Evolutionary conservation across 2,329 filamentous ascomycete species (phyloP), one percentile per base, ranked within the genome.

Genomic region (Colletotrichum musae): DNA sequence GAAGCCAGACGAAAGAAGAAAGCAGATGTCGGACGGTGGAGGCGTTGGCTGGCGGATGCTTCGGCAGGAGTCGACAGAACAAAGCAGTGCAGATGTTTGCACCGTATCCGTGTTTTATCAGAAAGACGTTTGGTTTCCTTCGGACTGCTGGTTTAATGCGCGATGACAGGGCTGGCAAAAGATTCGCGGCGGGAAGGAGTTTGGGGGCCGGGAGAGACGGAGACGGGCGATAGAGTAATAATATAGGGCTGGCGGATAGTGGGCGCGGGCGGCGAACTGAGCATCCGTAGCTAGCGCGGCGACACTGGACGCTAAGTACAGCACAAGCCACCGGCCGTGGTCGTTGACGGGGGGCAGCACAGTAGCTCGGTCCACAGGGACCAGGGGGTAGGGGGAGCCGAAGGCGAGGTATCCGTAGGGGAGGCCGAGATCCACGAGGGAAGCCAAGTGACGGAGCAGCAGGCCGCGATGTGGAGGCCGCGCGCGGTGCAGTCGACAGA

Each of bases 171-270:
- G 50, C 45, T 43, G 5, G 58, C 43, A 24, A 28, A 36, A 58
- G 54, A 52, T 65, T 69, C 50, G 21, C 62, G 21, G 41, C 56
- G 66, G 62, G 56, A 66, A 57, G 62, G 51, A 45, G 50, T 43
- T 59, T 66, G 62, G 66, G 66, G 66, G 66, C 66, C 56, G 43
- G 50, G 54, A 59, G 62, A 32, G 61, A 60, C 32, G 62, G 43
- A 32, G 61, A 60, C 32, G 62, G 43, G 28, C 45, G 56, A 51
- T 66, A 52, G 61, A 66, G 50, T 66, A 66, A 66, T 69, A 66
- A 36, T 36, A 36, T 69, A 69, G 66, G 66, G 66, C 66, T 69
- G 66, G 66, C 56, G 32, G 56, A 60, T 56, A 62, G 39, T 36
- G 32, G 21, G 21, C 39, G 57, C 32, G 16, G 45, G 18, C 45